Evolutionary conservation across 371 early-diverging fungal genomes (phyloP), one percentile per base, ranked within the genome.

Genomic region (Mucor mucedo): DNA sequence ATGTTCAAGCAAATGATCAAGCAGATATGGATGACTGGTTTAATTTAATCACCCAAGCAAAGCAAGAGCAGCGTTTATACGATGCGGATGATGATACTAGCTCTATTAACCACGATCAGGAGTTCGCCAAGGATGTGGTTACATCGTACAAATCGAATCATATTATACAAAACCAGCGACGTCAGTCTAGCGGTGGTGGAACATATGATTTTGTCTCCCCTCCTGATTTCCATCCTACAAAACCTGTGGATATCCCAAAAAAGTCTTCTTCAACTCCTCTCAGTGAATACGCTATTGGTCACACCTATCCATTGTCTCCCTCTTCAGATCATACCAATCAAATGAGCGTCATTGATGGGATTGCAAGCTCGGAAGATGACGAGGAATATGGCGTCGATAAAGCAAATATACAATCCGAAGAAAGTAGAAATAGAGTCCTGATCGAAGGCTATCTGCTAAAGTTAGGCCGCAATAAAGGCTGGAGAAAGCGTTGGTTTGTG

Each of bases 401-500:
- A 56, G 68, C 70, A 2, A 73, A 75, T 42, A 70, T 76, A 1
- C 64, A 72, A 30, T 52, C 68, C 16, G 83, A 82, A 67, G 83
- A 76, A 16, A 73, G 65, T 27, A 68, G 74, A 40, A 82, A 78
- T 48, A 60, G 78, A 44, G 89, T 91, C 0, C 66, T 91, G 2
- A 77, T 84, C 41, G 89, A 91, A 65, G 92, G 92, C 2, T 91
- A 91, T 67, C 73, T 91, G 14, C 67, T 85, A 55, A 90, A 91
- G 52, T 78, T 88, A 9, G 87, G 89, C 32, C 52, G 52, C 44
- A 45, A 16, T 41, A 72, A 89, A 87, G 81, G 84, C 21, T 95
- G 95, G 95, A 87, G 89, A 71, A 90, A 88, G 65, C 84, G 91
- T 29, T 95, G 92, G 93, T 92, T 93, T 77, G 95, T 93, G 8